These are phyloP conservation scores for Lactarius deliciosus DNA, from an alignment of 768 basidiomycete genomes.

Conservation along the genomic window DNA sequence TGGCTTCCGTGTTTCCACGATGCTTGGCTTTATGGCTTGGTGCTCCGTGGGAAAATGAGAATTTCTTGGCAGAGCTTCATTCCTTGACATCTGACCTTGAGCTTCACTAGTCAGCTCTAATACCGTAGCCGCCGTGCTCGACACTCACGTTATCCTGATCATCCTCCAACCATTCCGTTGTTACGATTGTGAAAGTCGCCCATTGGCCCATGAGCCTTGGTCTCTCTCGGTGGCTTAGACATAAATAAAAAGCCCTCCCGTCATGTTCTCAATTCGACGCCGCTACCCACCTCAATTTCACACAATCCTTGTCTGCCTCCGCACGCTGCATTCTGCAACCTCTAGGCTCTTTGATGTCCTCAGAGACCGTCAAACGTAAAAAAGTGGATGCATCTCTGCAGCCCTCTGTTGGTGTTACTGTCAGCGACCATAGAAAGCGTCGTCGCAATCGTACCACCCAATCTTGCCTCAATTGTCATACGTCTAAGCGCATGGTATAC, in stretches of 20 bases:
- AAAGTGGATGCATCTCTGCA: slow-evolving; percentile 34
- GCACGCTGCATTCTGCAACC: not conserved
- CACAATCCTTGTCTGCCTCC: not conserved
- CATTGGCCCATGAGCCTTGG: not conserved
- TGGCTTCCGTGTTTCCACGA: not conserved
- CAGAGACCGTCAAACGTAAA: slow-evolving; percentile 34
- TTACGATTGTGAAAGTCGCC: not conserved
- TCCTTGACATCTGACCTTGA: too few species aligned
- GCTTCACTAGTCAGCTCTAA: too few species aligned
- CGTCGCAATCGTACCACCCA: slow-evolving; percentile 73
- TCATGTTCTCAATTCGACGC: not conserved
- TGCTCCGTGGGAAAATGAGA: too few species aligned
- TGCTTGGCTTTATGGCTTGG: too few species aligned
- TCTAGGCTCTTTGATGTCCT: slow-evolving; percentile 32
- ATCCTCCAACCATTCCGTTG: not conserved
- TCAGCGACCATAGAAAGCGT: slow-evolving; percentile 57
- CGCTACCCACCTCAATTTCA: not conserved
- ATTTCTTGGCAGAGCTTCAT: too few species aligned
- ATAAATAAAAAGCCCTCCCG: not conserved
- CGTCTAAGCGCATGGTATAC: slow-evolving; percentile 69
- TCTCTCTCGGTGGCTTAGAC: not conserved
- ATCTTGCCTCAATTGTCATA: slow-evolving; percentile 71
- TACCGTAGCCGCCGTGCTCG: not conserved
- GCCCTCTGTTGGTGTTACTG: slow-evolving; percentile 36
- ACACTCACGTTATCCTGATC: slow-evolving; percentile 13